Evolutionary conservation across 2,329 filamentous ascomycete species (phyloP).

Genomic region (Claviceps lovelessii): DNA sequence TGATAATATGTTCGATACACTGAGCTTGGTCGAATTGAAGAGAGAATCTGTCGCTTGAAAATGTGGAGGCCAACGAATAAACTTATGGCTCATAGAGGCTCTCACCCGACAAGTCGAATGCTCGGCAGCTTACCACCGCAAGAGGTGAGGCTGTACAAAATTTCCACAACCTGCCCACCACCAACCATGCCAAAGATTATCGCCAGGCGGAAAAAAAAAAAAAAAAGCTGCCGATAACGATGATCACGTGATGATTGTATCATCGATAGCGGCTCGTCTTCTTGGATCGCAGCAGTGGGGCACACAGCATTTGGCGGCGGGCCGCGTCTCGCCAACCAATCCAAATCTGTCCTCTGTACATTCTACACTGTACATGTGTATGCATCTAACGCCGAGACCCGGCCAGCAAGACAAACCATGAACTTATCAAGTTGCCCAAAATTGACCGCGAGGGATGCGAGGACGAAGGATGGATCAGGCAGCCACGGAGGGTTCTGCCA

Average conservation of each 20-base stretch:
- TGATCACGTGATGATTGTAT: conserved; percentile 9
- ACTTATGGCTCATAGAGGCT: not conserved
- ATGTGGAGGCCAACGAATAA: not conserved
- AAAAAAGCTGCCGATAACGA: conserved; percentile 17
- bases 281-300: too few species aligned
- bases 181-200: conserved; percentile 4
- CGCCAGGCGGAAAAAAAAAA: conserved; percentile 12
- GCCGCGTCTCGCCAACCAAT: too few species aligned
- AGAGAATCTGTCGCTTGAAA: not conserved
- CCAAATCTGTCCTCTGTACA: too few species aligned
- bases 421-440: too few species aligned
- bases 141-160: conserved; percentile 16
- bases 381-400: too few species aligned
- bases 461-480: too few species aligned
- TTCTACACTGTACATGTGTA: too few species aligned
- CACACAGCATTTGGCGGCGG: too few species aligned
- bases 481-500: not conserved
- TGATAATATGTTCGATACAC: not conserved
- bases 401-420: too few species aligned
- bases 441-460: not conserved
- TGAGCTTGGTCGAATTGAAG: too few species aligned
- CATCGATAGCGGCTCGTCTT: conserved; percentile 11
- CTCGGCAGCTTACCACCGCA: conserved; percentile 4
- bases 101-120: not conserved
- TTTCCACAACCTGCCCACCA: conserved; percentile 3